Base-by-base conservation (phyloP, 1,284 basidiomycete genomes). In the Puccinia horiana region DNA sequence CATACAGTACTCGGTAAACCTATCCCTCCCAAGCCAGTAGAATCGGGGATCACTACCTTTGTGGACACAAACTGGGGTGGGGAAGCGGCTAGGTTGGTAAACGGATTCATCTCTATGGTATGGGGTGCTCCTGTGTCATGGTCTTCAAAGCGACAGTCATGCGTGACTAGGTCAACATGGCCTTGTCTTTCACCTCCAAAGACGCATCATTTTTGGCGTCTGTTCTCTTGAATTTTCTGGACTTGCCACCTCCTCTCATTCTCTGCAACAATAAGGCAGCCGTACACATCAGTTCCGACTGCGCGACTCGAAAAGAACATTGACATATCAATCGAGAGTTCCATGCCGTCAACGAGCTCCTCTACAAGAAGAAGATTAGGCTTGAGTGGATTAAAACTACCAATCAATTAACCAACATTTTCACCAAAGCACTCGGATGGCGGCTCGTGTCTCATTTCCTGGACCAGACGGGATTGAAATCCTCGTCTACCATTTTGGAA, bases 31-130 rank as follows among this genome's bases (percentile, higher is more conserved):
- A 4, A 29, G 9, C 20, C 18, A 40, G 61, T 18, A 54, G 54
- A 29, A 61, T 16, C 54, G 2, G 23, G 23, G 16, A 26, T 76
- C 5, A 65, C n/a, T 9, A 54, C 54, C 32, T 76, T 52, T 63
- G 42, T 42, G 9, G 75, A 61, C 26, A 35, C 58, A 44, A 76
- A 61, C 40, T 65, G 58, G 52, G 52, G 75, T 6, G 75, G 75
- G 11, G 58, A 77, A 35, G 35, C 20, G 12, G 54, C 12, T n/a
- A 35, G 54, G 40, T 76, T 35, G 3, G 11, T 32, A 9, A 2
- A 61, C 20, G 74, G 54, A n/a, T 29, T 61, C 29, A 26, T 77
- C 40, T 16, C n/a, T 40, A 6, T 32, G 29, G 32, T 44, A 9
- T 65, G 54, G 40, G 76, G 76, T 3, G 37, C 58, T 26, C 76